A percentile compares a stretch with the other conserved stretches of the same genome.
Conservation (phyloP, 2,329 filamentous ascomycete genomes). For the Epichloe aotearoae region DNA sequence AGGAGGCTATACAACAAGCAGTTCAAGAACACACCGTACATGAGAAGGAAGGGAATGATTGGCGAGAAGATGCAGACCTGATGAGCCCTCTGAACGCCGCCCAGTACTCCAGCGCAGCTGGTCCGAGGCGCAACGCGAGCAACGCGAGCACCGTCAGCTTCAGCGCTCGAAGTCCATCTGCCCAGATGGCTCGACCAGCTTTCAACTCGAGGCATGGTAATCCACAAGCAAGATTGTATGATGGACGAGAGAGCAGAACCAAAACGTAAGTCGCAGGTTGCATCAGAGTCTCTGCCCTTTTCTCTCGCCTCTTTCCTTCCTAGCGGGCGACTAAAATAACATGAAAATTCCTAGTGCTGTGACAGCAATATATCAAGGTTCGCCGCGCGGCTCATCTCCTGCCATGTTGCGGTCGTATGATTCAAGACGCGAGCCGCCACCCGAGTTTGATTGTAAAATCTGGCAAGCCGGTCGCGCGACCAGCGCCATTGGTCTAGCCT, state of each 20-base stretch:
- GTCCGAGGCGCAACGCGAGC: conserved; percentile 52
- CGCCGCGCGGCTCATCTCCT: conserved; percentile 51
- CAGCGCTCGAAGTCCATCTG: conserved; percentile 50
- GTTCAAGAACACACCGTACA: conserved; percentile 74
- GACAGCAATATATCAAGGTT: conserved; percentile 82
- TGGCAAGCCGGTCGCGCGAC: conserved; percentile 98
- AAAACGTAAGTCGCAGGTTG: conserved; percentile 59
- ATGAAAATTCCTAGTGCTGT: conserved; percentile 48
- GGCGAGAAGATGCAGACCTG: conserved; percentile 24
- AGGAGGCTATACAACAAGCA: conserved; percentile 83
- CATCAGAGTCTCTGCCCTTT: neutral
- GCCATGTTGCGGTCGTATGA: conserved; percentile 86
- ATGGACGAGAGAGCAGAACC: conserved; percentile 69
- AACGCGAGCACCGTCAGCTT: conserved; percentile 76
- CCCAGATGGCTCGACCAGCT: conserved; percentile 38
- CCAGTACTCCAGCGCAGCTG: conserved; percentile 28
- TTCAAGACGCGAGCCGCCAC: conserved; percentile 77
- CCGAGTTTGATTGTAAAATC: conserved; percentile 87
- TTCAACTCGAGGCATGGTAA: conserved; percentile 57
- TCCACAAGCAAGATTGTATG: conserved; percentile 77
- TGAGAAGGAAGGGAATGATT: conserved; percentile 74
- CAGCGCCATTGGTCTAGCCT: conserved; percentile 77
- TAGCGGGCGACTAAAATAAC: neutral
- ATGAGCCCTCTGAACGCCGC: conserved; percentile 27
- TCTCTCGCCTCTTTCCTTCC: neutral